Conservation (phyloP, 2,329 filamentous ascomycete species). For the Biscogniauxia sp. region DNA sequence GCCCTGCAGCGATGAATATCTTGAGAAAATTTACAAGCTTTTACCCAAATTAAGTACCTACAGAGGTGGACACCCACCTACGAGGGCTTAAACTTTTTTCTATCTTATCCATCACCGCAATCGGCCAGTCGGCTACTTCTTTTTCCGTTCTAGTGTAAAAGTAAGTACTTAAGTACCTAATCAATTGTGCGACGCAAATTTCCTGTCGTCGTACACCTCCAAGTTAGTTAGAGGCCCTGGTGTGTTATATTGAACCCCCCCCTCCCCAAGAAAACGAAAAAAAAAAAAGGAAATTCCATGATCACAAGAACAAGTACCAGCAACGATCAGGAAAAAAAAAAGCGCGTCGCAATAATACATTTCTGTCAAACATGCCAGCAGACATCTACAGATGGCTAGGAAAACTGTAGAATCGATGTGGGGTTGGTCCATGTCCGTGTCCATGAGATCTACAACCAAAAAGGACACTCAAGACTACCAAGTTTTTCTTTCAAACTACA, state of each 20-base stretch:
- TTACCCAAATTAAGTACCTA: background rate
- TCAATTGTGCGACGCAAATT: too few relatives aligned
- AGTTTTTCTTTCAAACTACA: slow-evolving; percentile 6
- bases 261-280: too few relatives aligned
- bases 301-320: background rate
- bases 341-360: slow-evolving; percentile 19
- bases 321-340: background rate
- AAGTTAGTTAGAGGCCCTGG: background rate
- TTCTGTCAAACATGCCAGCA: slow-evolving; percentile 20
- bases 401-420: slow-evolving; percentile 21
- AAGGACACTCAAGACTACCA: slow-evolving; percentile 10
- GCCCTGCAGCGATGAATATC: background rate
- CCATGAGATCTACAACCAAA: slow-evolving; percentile 14
- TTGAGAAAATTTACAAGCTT: background rate
- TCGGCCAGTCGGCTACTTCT: background rate
- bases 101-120: background rate
- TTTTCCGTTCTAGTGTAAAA: too few relatives aligned
- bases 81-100: background rate
- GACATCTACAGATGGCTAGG: slow-evolving; percentile 15
- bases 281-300: background rate
- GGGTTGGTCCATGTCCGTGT: slow-evolving; percentile 7
- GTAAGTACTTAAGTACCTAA: too few relatives aligned
- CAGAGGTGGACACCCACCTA: background rate
- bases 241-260: background rate
- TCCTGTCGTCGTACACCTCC: background rate